phyloP scores from a whole-genome alignment of 1,284 basidiomycete species.

The Ustilago lituana region DNA sequence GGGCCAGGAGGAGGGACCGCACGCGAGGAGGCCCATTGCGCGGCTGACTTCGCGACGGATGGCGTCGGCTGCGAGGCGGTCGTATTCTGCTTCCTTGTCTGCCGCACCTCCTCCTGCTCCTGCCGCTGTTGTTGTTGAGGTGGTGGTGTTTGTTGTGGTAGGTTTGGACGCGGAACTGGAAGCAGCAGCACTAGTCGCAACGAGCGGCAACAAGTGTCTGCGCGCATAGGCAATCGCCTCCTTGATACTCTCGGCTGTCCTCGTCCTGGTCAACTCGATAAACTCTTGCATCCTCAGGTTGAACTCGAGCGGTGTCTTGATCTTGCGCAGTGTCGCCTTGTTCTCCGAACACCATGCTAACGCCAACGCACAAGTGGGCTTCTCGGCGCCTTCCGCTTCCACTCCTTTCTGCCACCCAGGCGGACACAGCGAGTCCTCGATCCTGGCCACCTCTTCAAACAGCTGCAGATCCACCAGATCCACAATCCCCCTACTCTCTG shows the following conservation, averaged over 20 bases:
- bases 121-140: background rate
- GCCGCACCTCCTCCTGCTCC: background rate
- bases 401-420: background rate
- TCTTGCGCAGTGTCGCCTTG: conserved; percentile 86
- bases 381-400: background rate
- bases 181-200: conserved; percentile 71
- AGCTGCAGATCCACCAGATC: conserved; percentile 75
- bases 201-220: conserved; percentile 79
- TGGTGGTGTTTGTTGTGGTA: background rate
- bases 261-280: conserved; percentile 77
- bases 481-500: conserved; percentile 21
- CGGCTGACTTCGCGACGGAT: conserved; percentile 30
- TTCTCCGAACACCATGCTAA: conserved; percentile 97
- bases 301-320: conserved; percentile 86
- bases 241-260: conserved; percentile 67
- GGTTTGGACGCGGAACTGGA: background rate
- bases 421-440: conserved; percentile 78
- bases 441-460: conserved; percentile 84
- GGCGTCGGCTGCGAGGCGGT: conserved; percentile 24
- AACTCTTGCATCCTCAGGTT: conserved; percentile 94
- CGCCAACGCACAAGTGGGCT: conserved; percentile 84
- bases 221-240: conserved; percentile 86
- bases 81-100: conserved; percentile 37
- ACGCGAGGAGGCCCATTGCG: conserved; percentile 60
- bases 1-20: conserved; percentile 24